Conservation (phyloP, 306 rosid species). For the Neltuma alba region DNA sequence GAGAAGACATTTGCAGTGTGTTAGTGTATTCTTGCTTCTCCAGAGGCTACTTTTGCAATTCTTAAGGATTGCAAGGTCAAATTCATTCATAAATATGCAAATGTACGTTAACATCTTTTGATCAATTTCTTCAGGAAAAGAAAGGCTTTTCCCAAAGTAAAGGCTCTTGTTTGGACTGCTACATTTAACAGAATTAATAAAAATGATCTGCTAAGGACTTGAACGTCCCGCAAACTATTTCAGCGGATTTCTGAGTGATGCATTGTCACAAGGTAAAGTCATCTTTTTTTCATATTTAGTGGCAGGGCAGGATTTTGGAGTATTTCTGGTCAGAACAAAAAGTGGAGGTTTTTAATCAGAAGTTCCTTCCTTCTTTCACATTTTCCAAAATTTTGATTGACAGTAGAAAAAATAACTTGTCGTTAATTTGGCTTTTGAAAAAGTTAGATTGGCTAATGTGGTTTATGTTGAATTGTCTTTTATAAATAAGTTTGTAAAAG, state of each 20-base stretch:
- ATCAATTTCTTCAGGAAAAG: neutral
- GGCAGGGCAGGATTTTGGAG: neutral
- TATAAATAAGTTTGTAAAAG: no score
- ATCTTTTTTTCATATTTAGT: neutral
- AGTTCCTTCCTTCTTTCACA: neutral
- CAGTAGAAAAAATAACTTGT: no score
- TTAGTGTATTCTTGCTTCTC: neutral
- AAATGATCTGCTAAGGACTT: neutral
- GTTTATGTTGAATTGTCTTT: no score
- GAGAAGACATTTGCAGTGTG: neutral
- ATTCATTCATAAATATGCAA: neutral
- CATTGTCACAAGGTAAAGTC: neutral
- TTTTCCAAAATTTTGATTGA: no score
- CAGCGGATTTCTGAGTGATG: neutral
- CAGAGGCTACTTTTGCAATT: neutral
- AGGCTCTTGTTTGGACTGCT: neutral
- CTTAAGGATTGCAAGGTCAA: neutral
- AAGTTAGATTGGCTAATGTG: no score
- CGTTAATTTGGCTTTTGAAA: no score
- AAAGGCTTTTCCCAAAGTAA: neutral
- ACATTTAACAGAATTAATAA: neutral
- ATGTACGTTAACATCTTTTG: neutral
- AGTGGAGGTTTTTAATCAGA: neutral
- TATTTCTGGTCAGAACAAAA: neutral
- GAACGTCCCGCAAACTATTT: neutral